Base-by-base conservation (phyloP, 192 early-diverging fungal genomes). In the Coemansia sp. region DNA sequence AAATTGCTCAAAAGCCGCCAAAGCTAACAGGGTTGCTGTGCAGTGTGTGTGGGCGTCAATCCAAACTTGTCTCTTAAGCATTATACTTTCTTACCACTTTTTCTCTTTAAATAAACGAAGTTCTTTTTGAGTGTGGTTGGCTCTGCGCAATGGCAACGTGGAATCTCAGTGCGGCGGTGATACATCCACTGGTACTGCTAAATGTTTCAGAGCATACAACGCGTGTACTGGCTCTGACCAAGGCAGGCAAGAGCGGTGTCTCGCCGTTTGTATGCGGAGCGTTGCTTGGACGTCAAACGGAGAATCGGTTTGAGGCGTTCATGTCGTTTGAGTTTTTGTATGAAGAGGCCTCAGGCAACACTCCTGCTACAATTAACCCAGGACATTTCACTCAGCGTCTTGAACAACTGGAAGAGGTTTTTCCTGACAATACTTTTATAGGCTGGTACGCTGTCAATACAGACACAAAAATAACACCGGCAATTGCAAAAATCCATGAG, bases 181-280 rank as follows among this genome's bases (percentile, higher is more conserved):
- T 82, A 20, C 80, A 82, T 59, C 74, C 80, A 51, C 68, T 82
- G 17, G 80, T 82, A 3, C 57, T 82, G 51, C 61, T 82, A 10
- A 76, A 76, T 53, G 74, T 82, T 58, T 82, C 80, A 3, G 80
- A 82, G 59, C 80, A 76, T 51, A 66, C 71, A 19, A 82, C 80
- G 3, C 80, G 80, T 27, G 73, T 65, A 31, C 60, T 64, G 10
- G 80, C 80, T 0, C 67, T 70, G 31, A 64, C 39, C 27, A 65
- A 61, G n/a, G 50, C 25, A 9, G 67, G 66, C 56, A 67, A 62
- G 33, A 55, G 24, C 32, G 7, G 21, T 20, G 59, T 61, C 23
- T 59, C 73, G 22, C 46, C 30, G 24, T 25, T 66, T 0, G 52
- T 70, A 5, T 63, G 71, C 54, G 80, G 80, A 0, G 74, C 75